Evolutionary conservation across 176 grass and related monocot genomes (phyloP).

Genomic region (Carex kokanica): DNA sequence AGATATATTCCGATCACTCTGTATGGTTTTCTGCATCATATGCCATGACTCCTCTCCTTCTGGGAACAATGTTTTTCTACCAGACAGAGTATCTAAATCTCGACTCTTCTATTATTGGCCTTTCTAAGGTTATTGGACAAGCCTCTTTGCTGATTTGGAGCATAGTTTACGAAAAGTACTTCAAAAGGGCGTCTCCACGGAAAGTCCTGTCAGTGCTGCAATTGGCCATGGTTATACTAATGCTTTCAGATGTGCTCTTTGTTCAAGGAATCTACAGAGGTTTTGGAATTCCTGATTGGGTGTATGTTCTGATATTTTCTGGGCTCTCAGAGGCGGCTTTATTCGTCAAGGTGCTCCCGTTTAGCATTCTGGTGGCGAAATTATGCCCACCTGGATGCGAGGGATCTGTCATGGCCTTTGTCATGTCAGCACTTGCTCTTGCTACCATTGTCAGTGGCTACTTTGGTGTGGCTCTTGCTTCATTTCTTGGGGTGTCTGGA

Average conservation of each 20-base stretch:
- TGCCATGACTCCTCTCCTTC: constrained; percentile 62
- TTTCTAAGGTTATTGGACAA: constrained; percentile 92
- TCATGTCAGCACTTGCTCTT: constrained; percentile 77
- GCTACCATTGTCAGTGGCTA: constrained; percentile 68
- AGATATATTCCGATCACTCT: constrained; percentile 58
- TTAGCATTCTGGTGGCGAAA: constrained; percentile 69
- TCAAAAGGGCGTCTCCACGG: constrained; percentile 54
- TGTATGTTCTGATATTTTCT: constrained; percentile 76
- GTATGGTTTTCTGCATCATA: constrained; percentile 81
- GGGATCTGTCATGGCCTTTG: constrained; percentile 85
- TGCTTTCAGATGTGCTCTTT: constrained; percentile 77
- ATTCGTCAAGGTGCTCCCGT: constrained; percentile 70
- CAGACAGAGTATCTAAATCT: constrained; percentile 81
- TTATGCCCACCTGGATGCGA: constrained; percentile 80
- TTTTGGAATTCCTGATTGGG: constrained; percentile 60
- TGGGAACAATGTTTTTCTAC: constrained; percentile 96
- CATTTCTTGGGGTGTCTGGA: constrained; percentile 52
- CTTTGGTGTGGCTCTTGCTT: constrained; percentile 75
- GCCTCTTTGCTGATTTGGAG: constrained; percentile 71
- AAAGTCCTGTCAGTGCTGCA: constrained; percentile 71
- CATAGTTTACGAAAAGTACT: constrained; percentile 72
- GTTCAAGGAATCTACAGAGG: constrained; percentile 70
- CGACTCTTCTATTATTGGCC: constrained; percentile 73
- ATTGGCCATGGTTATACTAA: constrained; percentile 47
- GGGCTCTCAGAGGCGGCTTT: constrained; percentile 69